Evolutionary conservation across 2,329 filamentous ascomycete genomes (phyloP), one percentile per base, ranked within the genome.

Genomic region (Cladorrhinum sp.): DNA sequence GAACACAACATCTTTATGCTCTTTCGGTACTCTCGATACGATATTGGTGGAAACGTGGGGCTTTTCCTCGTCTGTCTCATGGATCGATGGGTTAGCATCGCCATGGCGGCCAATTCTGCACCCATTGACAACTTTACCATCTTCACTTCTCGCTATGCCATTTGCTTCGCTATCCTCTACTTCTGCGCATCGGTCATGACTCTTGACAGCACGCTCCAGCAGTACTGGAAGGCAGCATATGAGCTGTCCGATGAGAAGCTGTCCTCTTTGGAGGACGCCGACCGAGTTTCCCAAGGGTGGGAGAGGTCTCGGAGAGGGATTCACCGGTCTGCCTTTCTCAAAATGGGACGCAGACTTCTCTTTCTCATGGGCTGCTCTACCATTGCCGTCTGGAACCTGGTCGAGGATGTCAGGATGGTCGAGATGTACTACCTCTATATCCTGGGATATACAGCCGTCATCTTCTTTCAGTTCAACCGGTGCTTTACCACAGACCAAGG

Each of bases 381-480:
- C 16, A 68, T 72, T n/a, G 65, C 70, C 21, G 60, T 76, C 3
- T 76, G 74, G 74, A 54, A 72, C 1, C 67, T 75, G n/a, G 73
- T 74, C 1, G 67, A 71, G 8, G 68, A 69, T 53, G 20, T 55
- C 1, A 54, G 70, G n/a, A 72, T 72, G 9, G 69, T 72, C n/a
- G 65, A 70, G 30, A 62, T 74, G 4, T 76, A 75, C 59, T 74
- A 71, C 54, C 64, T 68, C 21, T 76, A 76, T 61, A 63, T 70
- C 36, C 62, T 73, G 16, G 74, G 73, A 0, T 76, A 76, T 64
- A 71, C 72, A 0, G 67, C 70, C 10, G 73, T 75, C 55, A 70
- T 76, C 54, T 30, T 76, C 20, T 75, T 76, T 63, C 74, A 76
- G 68, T 75, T 75, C 69, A 76, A 76, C 63, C 71, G 74, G 6